Evolutionary conservation across 176 grass and related monocot genomes (phyloP).

Genomic region (Triticum turgidum): DNA sequence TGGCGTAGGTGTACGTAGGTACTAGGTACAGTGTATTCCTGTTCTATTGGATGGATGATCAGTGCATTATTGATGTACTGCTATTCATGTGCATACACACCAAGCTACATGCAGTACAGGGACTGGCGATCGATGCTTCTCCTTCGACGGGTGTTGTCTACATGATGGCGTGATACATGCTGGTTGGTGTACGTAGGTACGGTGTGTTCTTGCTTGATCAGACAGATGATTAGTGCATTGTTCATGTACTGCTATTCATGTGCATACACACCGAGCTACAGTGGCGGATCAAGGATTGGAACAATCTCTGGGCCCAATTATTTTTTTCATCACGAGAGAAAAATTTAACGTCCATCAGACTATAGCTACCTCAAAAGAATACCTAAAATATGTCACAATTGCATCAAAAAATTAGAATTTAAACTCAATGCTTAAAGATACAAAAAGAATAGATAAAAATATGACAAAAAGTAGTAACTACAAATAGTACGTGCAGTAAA

Average conservation of each 20-base stretch:
- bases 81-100: not conserved
- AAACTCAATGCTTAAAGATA: no score
- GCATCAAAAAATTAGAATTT: no score
- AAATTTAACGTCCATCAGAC: no score
- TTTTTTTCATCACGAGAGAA: no score
- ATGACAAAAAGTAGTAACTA: no score
- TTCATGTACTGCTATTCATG: not conserved
- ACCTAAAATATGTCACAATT: no score
- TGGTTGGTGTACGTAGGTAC: not conserved
- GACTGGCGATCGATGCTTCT: not conserved
- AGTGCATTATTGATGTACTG: not conserved
- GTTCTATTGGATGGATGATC: not conserved
- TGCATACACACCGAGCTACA: not conserved
- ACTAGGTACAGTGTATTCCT: conserved; percentile 5
- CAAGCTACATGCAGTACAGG: not conserved
- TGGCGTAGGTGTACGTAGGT: not conserved
- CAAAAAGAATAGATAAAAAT: no score
- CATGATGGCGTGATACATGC: not conserved
- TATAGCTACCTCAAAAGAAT: no score
- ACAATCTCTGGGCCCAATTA: no score
- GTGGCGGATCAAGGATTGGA: no score
- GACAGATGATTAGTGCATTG: not conserved
- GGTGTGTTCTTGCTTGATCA: not conserved
- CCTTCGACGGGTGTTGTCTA: not conserved
- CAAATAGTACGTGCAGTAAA: no score